Conservation (phyloP, 2,329 filamentous ascomycete species). For the Aspergillus nomiae region DNA sequence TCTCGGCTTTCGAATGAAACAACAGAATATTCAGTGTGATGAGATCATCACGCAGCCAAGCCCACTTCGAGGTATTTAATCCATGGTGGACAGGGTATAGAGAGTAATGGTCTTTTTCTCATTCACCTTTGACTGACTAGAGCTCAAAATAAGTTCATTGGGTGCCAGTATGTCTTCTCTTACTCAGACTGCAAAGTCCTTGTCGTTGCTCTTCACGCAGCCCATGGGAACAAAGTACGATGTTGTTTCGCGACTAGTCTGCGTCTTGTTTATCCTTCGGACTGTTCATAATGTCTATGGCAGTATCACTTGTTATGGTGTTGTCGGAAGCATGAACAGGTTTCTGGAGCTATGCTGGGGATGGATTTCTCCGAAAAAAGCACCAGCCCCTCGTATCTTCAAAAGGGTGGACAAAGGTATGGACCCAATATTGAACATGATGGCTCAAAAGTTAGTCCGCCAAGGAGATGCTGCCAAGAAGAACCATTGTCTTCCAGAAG, state of each 20-base stretch:
- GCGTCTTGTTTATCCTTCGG: neutral
- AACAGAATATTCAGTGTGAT: too few relatives aligned
- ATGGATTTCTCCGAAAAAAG: neutral
- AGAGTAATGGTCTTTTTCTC: too few relatives aligned
- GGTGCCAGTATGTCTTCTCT: neutral
- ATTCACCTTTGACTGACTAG: too few relatives aligned
- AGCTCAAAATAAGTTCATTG: neutral
- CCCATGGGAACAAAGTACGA: neutral
- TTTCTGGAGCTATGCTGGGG: neutral
- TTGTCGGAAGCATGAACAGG: neutral
- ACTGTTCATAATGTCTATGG: neutral
- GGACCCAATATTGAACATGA: neutral
- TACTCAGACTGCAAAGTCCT: neutral
- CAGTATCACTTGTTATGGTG: neutral
- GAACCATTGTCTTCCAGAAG: constrained; percentile 64
- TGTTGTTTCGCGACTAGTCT: neutral
- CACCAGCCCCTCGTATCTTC: neutral
- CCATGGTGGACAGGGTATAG: too few relatives aligned
- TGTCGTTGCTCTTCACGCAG: neutral
- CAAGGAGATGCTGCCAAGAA: neutral
- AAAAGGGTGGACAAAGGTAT: constrained; percentile 33
- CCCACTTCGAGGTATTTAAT: too few relatives aligned
- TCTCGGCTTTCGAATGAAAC: too few relatives aligned
- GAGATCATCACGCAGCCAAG: too few relatives aligned
- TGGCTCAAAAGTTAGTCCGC: neutral